Evolutionary conservation across 192 early-diverging fungal genomes (phyloP).

Genomic region (Backusella psychrophila): DNA sequence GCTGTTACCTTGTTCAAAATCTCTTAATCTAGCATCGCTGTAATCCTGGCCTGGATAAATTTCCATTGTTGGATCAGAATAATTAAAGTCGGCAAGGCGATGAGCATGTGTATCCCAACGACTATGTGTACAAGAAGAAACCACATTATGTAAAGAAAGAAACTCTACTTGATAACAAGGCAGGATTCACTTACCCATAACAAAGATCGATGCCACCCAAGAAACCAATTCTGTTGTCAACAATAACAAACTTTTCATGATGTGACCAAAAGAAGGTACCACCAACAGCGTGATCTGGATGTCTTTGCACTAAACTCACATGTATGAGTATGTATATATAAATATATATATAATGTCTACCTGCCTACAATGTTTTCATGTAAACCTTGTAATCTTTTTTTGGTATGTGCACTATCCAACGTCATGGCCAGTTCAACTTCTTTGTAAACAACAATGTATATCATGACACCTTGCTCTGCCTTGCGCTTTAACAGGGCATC

Average conservation of each 20-base stretch:
- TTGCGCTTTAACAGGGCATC: constrained; percentile 81
- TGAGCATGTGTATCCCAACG: constrained; percentile 73
- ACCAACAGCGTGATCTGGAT: constrained; percentile 79
- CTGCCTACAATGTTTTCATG: constrained; percentile 74
- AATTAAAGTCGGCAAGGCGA: constrained; percentile 62
- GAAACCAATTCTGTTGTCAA: constrained; percentile 81
- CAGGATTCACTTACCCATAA: constrained; percentile 55
- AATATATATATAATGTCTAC: neutral
- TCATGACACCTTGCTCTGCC: constrained; percentile 82
- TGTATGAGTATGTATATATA: neutral
- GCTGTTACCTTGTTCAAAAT: constrained; percentile 47
- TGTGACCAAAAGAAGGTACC: constrained; percentile 90
- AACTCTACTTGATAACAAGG: neutral
- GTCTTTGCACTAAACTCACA: constrained; percentile 60
- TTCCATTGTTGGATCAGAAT: constrained; percentile 35
- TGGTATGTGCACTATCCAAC: constrained; percentile 71
- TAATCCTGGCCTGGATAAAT: constrained; percentile 71
- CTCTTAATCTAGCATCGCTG: constrained; percentile 79
- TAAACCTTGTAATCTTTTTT: constrained; percentile 66
- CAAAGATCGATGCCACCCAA: constrained; percentile 86
- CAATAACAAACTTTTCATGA: constrained; percentile 74
- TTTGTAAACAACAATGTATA: constrained; percentile 87
- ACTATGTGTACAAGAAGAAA: neutral
- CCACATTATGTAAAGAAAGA: neutral
- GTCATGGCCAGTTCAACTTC: constrained; percentile 77